Evolutionary conservation across 2,329 filamentous ascomycete genomes (phyloP).

Genomic region (Diaporthe vaccinii): DNA sequence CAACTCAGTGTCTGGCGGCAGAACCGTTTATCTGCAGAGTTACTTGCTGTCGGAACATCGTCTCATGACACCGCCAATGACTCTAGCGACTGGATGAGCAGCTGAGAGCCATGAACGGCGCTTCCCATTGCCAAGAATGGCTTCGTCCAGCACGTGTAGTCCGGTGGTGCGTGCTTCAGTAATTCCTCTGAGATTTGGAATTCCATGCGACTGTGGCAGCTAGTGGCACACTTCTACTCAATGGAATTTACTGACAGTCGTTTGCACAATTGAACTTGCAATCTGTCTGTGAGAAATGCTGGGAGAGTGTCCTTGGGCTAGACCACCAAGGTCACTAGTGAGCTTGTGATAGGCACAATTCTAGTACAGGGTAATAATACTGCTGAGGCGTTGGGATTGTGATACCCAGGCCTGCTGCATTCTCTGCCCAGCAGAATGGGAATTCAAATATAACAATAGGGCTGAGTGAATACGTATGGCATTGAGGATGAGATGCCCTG

Average conservation of each 20-base stretch:
- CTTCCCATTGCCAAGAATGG: neutral
- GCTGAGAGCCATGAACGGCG: no score
- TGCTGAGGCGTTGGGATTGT: neutral
- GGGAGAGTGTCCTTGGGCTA: neutral
- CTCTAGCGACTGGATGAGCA: neutral
- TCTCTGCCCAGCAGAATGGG: neutral
- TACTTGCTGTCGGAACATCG: no score
- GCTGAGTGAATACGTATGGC: neutral
- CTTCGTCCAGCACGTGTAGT: neutral
- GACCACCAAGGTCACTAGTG: neutral
- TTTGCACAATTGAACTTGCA: neutral
- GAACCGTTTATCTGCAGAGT: neutral
- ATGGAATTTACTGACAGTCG: no score
- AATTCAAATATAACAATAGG: neutral
- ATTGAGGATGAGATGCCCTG: neutral
- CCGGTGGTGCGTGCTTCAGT: neutral
- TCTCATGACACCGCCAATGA: neutral
- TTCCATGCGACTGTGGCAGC: neutral
- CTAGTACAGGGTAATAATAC: no score
- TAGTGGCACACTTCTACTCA: neutral
- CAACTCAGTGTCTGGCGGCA: neutral
- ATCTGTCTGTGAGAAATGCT: neutral
- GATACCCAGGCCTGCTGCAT: neutral
- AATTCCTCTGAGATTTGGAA: neutral
- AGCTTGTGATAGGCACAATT: neutral